Conservation (phyloP, 2,329 filamentous ascomycete species). For the Trichoderma breve region DNA sequence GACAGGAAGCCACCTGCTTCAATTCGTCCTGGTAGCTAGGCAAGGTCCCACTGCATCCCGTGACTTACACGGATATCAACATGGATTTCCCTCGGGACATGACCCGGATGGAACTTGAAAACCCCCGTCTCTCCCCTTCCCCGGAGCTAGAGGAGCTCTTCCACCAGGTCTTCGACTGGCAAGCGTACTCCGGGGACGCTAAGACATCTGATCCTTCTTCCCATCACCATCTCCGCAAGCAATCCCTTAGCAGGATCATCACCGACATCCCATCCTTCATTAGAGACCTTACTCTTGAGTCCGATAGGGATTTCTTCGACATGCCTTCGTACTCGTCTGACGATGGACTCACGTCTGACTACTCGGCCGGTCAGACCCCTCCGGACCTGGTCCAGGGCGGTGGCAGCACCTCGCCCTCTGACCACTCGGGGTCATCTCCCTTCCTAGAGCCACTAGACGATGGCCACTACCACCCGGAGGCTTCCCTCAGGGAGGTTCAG, state of each 20-base stretch:
- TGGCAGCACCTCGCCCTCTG: constrained; percentile 41
- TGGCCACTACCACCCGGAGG: constrained; percentile 30
- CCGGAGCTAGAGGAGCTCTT: constrained; percentile 38
- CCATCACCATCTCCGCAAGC: constrained; percentile 31
- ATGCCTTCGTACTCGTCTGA: constrained; percentile 35
- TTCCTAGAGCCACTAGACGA: constrained; percentile 34
- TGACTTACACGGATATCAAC: constrained; percentile 43
- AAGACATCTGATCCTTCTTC: constrained; percentile 32
- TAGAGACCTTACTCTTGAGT: constrained; percentile 35
- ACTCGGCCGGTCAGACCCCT: constrained; percentile 37
- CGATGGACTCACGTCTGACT: constrained; percentile 34
- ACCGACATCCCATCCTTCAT: constrained; percentile 36
- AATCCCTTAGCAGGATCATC: constrained; percentile 36
- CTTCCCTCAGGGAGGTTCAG: constrained; percentile 36
- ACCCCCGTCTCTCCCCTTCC: constrained; percentile 37
- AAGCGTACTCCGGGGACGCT: constrained; percentile 34
- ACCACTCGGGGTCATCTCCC: constrained; percentile 38
- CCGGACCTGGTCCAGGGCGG: constrained; percentile 39
- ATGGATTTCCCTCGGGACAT: constrained; percentile 38
- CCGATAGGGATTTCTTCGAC: constrained; percentile 37
- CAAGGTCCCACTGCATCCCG: constrained; percentile 44
- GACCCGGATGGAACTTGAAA: constrained; percentile 37
- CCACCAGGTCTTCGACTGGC: constrained; percentile 40
- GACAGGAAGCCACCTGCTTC: constrained; percentile 37
- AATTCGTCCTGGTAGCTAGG: constrained; percentile 37